Evolutionary conservation across 495 filamentous ascomycete genomes (phyloP), one percentile per base, ranked within the genome.

Genomic region (Penicillium pulvis): DNA sequence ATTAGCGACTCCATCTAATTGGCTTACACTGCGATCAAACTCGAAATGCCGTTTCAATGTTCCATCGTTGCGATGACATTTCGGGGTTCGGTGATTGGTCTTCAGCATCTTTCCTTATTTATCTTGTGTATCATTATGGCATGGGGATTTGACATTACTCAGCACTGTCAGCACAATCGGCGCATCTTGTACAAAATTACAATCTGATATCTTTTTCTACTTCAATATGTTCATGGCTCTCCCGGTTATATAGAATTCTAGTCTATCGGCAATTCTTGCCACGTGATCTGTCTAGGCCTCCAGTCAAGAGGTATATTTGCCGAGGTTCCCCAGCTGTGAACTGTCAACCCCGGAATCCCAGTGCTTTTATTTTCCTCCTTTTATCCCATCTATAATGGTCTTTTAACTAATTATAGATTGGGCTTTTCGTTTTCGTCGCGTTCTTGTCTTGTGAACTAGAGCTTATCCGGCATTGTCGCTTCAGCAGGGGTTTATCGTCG

Each of bases 91-190:
- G 58, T 55, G n/a, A 53, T 49, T 28, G 41, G 19, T 51, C 39
- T 45, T 43, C 19, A 47, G 52, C 57, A 55, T 57, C 24, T 58
- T 55, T 58, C 56, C 61, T 48, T 53, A 56, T 53, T 60, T 55
- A 51, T 70, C 62, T 64, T 59, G 53, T 71, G 66, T 73, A 69
- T 71, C 58, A 66, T 69, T 72, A 66, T 57, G 63, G 70, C 64
- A 67, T 61, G 55, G 71, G 68, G 59, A 61, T 67, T 72, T 41
- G 63, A 64, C 58, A 67, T 53, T 55, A 65, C 50, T 56, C 60
- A 57, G 59, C 52, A 66, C 56, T 71, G 66, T 68, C 61, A 71
- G 72, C 73, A 75, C 71, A 56, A 64, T 64, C 59, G 75, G 75
- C 75, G 75, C 65, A 76, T 66, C 33, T 50, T 70, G 67, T 70